A percentile compares a stretch with the other conserved stretches of the same genome.
Evolutionary conservation across 1,284 basidiomycete genomes (phyloP).

Genomic region (Leccinum brunneo-olivaceum): DNA sequence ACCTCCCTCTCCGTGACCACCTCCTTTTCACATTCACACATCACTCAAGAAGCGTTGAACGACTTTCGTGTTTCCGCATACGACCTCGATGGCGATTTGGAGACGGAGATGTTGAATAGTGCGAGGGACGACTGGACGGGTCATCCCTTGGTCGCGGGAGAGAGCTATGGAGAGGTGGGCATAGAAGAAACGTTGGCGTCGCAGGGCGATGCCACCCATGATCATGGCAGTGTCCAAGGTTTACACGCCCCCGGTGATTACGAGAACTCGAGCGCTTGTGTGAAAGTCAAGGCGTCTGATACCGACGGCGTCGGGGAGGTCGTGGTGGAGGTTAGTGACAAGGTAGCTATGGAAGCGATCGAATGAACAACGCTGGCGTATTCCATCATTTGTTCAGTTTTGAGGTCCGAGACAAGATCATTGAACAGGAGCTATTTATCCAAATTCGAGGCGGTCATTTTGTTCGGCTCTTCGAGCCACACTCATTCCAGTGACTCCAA

Average conservation of each 20-base stretch:
- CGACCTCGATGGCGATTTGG: constrained; percentile 23
- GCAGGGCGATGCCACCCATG: constrained; percentile 1
- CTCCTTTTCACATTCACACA: constrained; percentile 23
- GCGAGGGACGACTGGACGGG: constrained; percentile 15
- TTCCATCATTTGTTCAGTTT: too few species aligned
- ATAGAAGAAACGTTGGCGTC: constrained; percentile 1
- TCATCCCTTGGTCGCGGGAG: constrained; percentile 11
- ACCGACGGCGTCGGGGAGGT: neutral
- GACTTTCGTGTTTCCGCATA: constrained; percentile 24
- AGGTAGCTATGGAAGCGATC: neutral
- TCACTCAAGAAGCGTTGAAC: constrained; percentile 23
- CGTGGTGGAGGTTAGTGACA: neutral
- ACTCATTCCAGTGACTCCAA: too few species aligned
- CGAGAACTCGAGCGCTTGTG: constrained; percentile 9
- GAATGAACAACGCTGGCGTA: too few species aligned
- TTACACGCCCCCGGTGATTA: constrained; percentile 9
- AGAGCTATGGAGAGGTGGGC: neutral
- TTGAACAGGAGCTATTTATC: too few species aligned
- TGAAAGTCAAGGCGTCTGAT: neutral
- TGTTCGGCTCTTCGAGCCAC: too few species aligned
- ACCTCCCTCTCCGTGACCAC: constrained; percentile 23
- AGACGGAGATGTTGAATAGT: constrained; percentile 26
- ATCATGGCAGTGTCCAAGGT: constrained; percentile 11
- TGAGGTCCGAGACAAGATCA: too few species aligned
- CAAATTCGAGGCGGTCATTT: too few species aligned